Base-by-base conservation (phyloP, 345 rosid species). In the Eucalyptus microcorys region DNA sequence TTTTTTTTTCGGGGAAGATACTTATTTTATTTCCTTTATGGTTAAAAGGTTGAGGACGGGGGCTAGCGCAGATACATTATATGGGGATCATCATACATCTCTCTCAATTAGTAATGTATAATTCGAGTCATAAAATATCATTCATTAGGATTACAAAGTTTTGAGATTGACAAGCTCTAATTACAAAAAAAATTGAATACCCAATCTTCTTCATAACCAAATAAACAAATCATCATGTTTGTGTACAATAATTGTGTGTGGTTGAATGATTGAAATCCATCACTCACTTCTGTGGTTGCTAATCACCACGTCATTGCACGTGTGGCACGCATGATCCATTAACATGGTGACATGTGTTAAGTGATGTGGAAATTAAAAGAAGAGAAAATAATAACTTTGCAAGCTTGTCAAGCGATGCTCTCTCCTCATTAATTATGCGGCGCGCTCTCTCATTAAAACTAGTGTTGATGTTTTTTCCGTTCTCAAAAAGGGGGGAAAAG, bases 391-490 rank as follows among this genome's bases (percentile, higher is more conserved):
- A 21, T 21, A 52, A 52, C 2, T 49, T 7, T 52, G 26, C 57
- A 52, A 8, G 57, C 57, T 52, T 52, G 2, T 52, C 24, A 19
- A 0, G 57, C 10, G 10, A 52, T 52, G 57, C 57, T 49, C 19
- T 49, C 52, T 15, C 7, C 7, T 49, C 7, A 14, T 49, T 49
- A 14, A 49, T 49, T 4, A 49, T 49, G 16, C 0, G 2, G 15
- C 2, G 0, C 50, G 4, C 50, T 17, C 55, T 50, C 53, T 17
- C 55, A 17, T 52, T 3, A 0, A 7, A 52, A 52, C 57, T 52
- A 0, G 24, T 19, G 0, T 52, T 19, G 57, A 19, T 52, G 64
- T 27, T 57, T 57, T 57, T 6, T 26, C 0, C 0, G 1, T 57
- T 57, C 64, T 59, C n/a, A 26, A 59, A 59, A 26, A 0, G 30